phyloP scores from a whole-genome alignment of 176 grass and related monocot species.

The Tuctoria greenei region DNA sequence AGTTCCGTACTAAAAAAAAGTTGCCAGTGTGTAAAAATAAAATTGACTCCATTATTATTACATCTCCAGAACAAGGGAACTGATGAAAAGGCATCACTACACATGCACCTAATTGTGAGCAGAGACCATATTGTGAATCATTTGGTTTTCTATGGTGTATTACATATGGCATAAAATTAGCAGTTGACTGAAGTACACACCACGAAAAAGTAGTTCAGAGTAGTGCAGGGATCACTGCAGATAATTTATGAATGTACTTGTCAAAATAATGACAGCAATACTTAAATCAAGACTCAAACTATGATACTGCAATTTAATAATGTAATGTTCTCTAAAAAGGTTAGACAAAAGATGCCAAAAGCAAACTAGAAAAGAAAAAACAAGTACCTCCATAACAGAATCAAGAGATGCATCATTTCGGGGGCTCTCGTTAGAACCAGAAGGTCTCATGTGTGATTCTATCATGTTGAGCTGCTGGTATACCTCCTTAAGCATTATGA shows the following conservation, averaged over 20 bases:
- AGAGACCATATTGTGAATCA: background rate
- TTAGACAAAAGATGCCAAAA: background rate
- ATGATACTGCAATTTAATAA: background rate
- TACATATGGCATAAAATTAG: background rate
- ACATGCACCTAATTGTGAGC: background rate
- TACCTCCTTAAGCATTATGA: constrained; percentile 76
- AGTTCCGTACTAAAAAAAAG: background rate
- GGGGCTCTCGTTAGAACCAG: constrained; percentile 43
- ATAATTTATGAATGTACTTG: constrained; percentile 1
- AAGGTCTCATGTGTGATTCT: constrained; percentile 60
- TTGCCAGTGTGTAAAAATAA: background rate
- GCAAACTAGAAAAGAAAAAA: constrained; percentile 12
- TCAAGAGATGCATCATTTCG: constrained; percentile 46
- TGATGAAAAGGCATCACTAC: background rate
- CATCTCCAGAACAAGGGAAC: background rate
- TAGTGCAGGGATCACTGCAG: background rate
- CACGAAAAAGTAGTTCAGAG: background rate
- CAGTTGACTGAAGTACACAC: background rate
- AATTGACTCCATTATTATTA: background rate
- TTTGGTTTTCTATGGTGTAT: background rate
- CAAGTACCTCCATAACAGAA: constrained; percentile 78
- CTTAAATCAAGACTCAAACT: background rate
- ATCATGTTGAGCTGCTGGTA: constrained; percentile 68
- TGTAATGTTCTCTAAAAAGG: constrained; percentile 10
- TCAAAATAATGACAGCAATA: constrained; percentile 1